Percentiles rank a stretch among this genome's conserved stretches.
Evolutionary conservation across 768 basidiomycete species (phyloP).

Genomic region (Xerocomellus dryophilus): DNA sequence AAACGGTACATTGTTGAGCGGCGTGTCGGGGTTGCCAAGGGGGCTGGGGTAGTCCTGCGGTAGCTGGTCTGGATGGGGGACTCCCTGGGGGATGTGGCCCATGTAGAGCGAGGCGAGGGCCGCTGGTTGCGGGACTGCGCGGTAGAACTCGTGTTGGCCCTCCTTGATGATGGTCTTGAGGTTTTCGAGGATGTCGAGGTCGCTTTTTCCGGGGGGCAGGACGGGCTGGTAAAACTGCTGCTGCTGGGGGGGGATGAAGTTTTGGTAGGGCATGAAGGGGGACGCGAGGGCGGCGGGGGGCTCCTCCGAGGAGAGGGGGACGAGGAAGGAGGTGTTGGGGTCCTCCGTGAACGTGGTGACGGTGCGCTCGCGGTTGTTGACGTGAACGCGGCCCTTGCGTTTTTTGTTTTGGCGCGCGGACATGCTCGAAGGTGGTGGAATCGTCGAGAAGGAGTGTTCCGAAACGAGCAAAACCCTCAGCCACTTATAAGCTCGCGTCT

Average conservation of each 20-base stretch:
- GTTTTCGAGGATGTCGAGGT: slow-evolving; percentile 71
- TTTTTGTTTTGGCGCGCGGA: slow-evolving; percentile 65
- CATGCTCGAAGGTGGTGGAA: slow-evolving; percentile 38
- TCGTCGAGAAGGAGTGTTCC: slow-evolving; percentile 27
- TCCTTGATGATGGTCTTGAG: slow-evolving; percentile 71
- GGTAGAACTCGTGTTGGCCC: slow-evolving; percentile 70
- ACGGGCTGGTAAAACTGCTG: no score
- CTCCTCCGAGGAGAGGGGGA: no score
- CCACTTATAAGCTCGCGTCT: slow-evolving; percentile 1
- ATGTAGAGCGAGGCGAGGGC: slow-evolving; percentile 63
- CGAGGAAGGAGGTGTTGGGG: slow-evolving; percentile 45
- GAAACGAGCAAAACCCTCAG: slow-evolving; percentile 21
- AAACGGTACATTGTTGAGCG: slow-evolving; percentile 39
- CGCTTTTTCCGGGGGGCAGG: no score
- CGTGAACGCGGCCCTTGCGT: slow-evolving; percentile 53
- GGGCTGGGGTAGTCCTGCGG: no score
- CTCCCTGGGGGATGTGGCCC: slow-evolving; percentile 40
- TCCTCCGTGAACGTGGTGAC: slow-evolving; percentile 64
- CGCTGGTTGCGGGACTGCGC: slow-evolving; percentile 61
- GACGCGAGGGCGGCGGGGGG: no score
- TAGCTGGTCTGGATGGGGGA: slow-evolving; percentile 38
- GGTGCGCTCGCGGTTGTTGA: slow-evolving; percentile 61
- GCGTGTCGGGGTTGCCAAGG: slow-evolving; percentile 10
- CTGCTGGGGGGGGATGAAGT: no score
- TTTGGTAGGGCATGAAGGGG: no score